Conservation (phyloP, 2,329 filamentous ascomycete genomes). For the Amesomyces nigricolor region DNA sequence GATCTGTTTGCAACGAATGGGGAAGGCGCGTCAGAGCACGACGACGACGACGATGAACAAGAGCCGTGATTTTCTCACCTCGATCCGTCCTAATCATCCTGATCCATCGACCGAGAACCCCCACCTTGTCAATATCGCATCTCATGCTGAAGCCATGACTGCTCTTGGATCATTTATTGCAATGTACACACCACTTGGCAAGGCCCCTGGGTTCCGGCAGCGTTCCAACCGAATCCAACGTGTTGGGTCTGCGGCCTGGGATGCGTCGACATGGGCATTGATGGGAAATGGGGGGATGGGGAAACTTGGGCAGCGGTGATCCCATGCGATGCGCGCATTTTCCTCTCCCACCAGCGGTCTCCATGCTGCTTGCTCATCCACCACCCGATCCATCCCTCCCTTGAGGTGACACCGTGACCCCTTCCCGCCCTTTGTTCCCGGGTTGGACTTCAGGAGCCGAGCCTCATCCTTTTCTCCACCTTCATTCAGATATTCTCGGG, state of each 20-base stretch:
- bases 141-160: neutral
- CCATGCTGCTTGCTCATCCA: neutral
- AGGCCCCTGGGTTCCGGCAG: neutral
- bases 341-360: neutral
- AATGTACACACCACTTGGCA: neutral
- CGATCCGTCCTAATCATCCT: neutral
- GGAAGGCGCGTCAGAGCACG: conserved; percentile 3
- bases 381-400: neutral
- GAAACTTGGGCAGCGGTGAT: neutral
- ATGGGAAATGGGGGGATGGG: neutral
- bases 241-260: neutral
- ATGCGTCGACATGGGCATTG: neutral
- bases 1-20: conserved; percentile 1
- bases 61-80: neutral
- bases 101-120: conserved; percentile 14
- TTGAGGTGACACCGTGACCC: neutral
- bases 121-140: neutral
- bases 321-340: neutral
- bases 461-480: neutral
- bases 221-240: conserved; percentile 7
- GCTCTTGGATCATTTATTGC: neutral
- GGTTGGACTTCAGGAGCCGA: too few species aligned
- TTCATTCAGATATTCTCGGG: neutral
- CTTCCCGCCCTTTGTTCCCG: too few species aligned
- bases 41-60: neutral